Conservation (phyloP, 768 basidiomycete genomes). For the Boletus eberwhitei region DNA sequence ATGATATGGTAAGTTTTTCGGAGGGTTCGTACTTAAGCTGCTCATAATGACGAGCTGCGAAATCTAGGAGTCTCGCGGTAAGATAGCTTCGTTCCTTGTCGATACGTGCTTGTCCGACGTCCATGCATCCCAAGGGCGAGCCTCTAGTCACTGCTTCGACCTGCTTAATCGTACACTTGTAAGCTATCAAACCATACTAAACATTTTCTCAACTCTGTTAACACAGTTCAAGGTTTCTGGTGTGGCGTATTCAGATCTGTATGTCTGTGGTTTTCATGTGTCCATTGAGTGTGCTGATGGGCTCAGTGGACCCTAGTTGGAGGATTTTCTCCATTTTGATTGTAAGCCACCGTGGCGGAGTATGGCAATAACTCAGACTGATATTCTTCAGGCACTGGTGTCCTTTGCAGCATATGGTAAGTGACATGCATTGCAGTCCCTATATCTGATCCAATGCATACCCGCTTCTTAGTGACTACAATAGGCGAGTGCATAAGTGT, state of each 20-base stretch:
- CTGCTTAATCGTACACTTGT: not conserved
- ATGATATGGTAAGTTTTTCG: not conserved
- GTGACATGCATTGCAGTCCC: not conserved
- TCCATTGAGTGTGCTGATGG: not conserved
- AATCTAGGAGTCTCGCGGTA: not conserved
- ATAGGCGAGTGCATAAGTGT: not conserved
- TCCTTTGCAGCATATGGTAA: not conserved
- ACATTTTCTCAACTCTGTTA: not conserved
- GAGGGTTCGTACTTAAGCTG: not conserved
- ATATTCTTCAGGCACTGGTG: not conserved
- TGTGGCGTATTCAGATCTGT: not conserved
- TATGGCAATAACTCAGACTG: not conserved
- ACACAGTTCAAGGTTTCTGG: not conserved
- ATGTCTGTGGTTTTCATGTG: not conserved
- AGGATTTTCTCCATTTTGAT: not conserved
- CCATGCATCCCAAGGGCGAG: not conserved
- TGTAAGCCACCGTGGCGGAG: not conserved
- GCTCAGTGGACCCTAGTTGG: not conserved
- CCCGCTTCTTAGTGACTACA: not conserved
- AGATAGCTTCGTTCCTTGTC: not conserved
- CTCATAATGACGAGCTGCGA: not conserved
- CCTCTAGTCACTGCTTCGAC: not conserved
- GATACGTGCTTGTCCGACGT: not conserved
- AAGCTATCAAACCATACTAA: too few species aligned
- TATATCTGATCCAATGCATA: not conserved